A percentile compares a stretch with the other conserved stretches of the same genome.
Evolutionary conservation across 1,139 yeast genomes (phyloP).

Genomic region (Nakaseomyces sp.): DNA sequence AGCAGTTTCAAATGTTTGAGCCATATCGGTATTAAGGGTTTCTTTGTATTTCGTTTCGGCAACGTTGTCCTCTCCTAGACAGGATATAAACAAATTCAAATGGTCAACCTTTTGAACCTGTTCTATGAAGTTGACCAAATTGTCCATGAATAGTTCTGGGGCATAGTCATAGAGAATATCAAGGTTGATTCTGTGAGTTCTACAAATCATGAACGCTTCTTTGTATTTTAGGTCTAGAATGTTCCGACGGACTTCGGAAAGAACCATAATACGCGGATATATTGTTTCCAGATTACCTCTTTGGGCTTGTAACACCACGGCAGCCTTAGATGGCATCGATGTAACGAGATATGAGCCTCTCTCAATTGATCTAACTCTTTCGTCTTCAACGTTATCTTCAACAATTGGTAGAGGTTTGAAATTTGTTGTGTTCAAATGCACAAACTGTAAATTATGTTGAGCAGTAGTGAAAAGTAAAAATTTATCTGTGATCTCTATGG

Average conservation of each 20-base stretch:
- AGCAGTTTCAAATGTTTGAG: constrained; percentile 27
- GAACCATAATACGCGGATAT: constrained; percentile 84
- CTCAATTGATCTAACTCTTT: constrained; percentile 80
- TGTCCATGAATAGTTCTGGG: constrained; percentile 55
- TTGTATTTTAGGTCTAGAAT: constrained; percentile 52
- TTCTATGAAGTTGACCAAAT: constrained; percentile 59
- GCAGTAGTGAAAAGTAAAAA: constrained; percentile 82
- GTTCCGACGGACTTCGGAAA: constrained; percentile 68
- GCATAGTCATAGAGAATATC: constrained; percentile 85
- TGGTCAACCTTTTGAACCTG: constrained; percentile 68
- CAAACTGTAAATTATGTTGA: constrained; percentile 72
- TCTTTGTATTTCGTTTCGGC: constrained; percentile 75
- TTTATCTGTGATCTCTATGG: constrained; percentile 62
- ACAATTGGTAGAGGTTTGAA: constrained; percentile 34
- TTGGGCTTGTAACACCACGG: constrained; percentile 86
- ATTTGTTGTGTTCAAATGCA: constrained; percentile 49
- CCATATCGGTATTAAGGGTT: constrained; percentile 37
- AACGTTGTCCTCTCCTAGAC: constrained; percentile 81
- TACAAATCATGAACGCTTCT: constrained; percentile 71
- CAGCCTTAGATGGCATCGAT: constrained; percentile 71
- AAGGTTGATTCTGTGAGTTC: constrained; percentile 85
- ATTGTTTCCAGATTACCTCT: constrained; percentile 94
- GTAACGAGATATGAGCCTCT: constrained; percentile 80
- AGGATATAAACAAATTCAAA: constrained; percentile 78
- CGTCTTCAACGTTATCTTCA: constrained; percentile 45